Evolutionary conservation across 352 stramenopile genomes (phyloP), one percentile per base, ranked within the genome.

Genomic region (Globisporangium camurandrum): DNA sequence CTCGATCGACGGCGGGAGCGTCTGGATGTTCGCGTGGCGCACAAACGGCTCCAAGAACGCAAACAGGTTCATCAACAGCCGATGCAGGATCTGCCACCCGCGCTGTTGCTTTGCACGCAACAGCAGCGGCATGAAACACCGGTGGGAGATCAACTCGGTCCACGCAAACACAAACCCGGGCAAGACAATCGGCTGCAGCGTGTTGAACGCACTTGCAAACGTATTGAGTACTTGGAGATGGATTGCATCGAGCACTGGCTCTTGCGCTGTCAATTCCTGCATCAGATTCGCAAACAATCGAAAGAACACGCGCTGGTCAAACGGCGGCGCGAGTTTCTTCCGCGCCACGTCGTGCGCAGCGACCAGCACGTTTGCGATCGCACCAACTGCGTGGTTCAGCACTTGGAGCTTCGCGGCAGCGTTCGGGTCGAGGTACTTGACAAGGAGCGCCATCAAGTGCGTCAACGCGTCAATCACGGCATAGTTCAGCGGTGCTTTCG

Each of bases 251-350:
- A 98, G 68, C 20, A 84, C 75, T 0, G 88, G 88, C 62, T 98
- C 94, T 31, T 96, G 92, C 20, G 90, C 84, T 45, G 97, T 98
- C 46, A 99, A 62, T 56, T 99, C 96, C 57, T 97, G 96, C 44
- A 98, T 87, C 27, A 99, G 77, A 71, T 98, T 98, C 24, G 98
- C 83, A 19, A 99, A 89, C 65, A 99, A 80, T 45, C 96, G 87
- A 71, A 98, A 99, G 81, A 98, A 99, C 31, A 98, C 96, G 38
- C 96, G 84, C 63, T 99, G 96, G 65, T 99, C 97, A 59, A 98
- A 99, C 5, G 64, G 49, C 10, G 62, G 67, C 56, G 30, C 9
- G n/a, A 93, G 88, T 61, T 89, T 88, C 65, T 92, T 93, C 54
- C 77, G 75, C 28, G 75, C 82, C 38, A 86, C 51, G 44, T 94